Percentiles rank a stretch among this genome's conserved stretches.
These are phyloP conservation scores for Tricholoma furcatifolium DNA, from an alignment of 768 basidiomycete genomes.

Conservation along the genomic window DNA sequence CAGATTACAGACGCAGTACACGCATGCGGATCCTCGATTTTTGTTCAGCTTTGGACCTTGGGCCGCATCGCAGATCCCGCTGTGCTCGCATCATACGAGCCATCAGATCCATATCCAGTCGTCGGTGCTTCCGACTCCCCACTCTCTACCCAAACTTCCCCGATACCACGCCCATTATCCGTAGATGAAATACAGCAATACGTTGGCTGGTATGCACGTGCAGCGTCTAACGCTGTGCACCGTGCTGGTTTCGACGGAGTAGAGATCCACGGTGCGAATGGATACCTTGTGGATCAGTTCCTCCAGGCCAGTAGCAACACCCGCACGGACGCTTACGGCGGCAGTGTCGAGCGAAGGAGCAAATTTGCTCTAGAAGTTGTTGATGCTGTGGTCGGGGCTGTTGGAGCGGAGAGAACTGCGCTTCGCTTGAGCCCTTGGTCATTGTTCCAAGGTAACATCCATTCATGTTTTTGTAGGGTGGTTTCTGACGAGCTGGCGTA, in stretches of 20 bases:
- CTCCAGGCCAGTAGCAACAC: conserved; percentile 51
- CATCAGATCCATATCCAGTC: conserved; percentile 21
- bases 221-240: conserved; percentile 52
- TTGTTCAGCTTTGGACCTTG: conserved; percentile 55
- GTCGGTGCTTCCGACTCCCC: conserved; percentile 33
- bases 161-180: conserved; percentile 36
- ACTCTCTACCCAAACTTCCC: conserved; percentile 20
- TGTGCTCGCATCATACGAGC: conserved; percentile 34
- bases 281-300: conserved; percentile 60
- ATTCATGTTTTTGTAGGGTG: neutral
- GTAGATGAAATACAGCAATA: conserved; percentile 49
- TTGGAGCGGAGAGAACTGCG: conserved; percentile 52
- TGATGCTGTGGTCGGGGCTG: conserved; percentile 44
- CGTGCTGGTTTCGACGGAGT: conserved; percentile 67
- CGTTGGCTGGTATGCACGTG: conserved; percentile 44
- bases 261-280: conserved; percentile 46
- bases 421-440: conserved; percentile 61
- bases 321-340: conserved; percentile 68
- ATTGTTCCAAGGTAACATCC: conserved; percentile 31
- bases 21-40: conserved; percentile 44
- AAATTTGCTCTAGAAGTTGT: conserved; percentile 57
- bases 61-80: conserved; percentile 39
- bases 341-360: conserved; percentile 56
- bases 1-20: conserved; percentile 42
- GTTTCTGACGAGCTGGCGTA: conserved; percentile 31